Percentiles rank a stretch among this genome's conserved stretches.
These are phyloP conservation scores for Silene conica DNA, from an alignment of 148 eudicot genomes.

Conservation along the genomic window DNA sequence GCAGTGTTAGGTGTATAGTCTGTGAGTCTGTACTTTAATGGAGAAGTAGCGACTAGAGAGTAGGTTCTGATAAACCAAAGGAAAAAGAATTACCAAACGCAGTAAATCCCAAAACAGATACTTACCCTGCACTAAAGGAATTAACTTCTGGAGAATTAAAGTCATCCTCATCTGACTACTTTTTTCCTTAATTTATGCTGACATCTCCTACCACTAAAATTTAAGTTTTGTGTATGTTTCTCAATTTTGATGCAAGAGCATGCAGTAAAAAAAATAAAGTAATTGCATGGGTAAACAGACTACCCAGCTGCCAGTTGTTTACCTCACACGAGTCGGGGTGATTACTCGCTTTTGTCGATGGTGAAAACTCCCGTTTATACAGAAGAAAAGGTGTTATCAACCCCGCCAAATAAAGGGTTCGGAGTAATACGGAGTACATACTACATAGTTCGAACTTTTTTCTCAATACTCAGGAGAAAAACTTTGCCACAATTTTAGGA, in stretches of 20 bases:
- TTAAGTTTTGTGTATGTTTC: not conserved
- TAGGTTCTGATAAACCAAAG: not conserved
- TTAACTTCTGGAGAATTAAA: not conserved
- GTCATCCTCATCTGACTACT: not conserved
- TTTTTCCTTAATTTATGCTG: not conserved
- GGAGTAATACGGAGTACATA: too few species aligned
- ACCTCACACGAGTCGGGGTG: not conserved
- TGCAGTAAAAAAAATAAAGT: not conserved
- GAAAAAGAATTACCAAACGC: not conserved
- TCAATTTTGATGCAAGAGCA: not conserved
- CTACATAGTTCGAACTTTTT: too few species aligned
- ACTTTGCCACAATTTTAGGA: not conserved
- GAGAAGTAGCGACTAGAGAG: not conserved
- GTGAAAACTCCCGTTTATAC: too few species aligned
- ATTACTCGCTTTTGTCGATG: not conserved
- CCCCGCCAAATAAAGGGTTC: too few species aligned
- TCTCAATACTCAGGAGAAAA: too few species aligned
- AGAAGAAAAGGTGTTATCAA: too few species aligned
- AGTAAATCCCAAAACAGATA: not conserved
- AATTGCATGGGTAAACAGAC: not conserved
- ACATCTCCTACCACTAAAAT: not conserved
- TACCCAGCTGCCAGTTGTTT: not conserved
- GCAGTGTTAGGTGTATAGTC: not conserved
- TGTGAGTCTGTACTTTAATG: not conserved
- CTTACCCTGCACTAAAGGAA: not conserved